Percentiles rank a stretch among this genome's conserved stretches.
Evolutionary conservation across 2,329 filamentous ascomycete species (phyloP).

Genomic region (Aspergillus niger): DNA sequence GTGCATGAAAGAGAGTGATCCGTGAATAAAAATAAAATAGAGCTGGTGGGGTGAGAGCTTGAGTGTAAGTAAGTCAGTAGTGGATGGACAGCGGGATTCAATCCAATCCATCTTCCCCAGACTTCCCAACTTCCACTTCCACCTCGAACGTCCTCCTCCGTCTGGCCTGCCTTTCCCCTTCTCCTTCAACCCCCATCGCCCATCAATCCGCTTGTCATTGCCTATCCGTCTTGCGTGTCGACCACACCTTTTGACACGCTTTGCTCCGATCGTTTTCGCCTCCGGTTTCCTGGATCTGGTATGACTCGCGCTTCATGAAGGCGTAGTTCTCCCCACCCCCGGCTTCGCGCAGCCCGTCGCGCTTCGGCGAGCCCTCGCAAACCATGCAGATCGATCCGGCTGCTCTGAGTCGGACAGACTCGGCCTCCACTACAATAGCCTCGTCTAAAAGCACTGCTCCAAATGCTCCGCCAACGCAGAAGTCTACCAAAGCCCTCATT

Average conservation of each 20-base stretch:
- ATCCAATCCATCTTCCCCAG: not conserved
- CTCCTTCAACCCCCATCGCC: constrained; percentile 30
- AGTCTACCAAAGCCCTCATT: constrained; percentile 53
- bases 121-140: not conserved
- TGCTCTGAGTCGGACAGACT: constrained; percentile 47
- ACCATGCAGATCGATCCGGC: constrained; percentile 51
- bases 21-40: no score
- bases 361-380: constrained; percentile 32
- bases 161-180: constrained; percentile 9
- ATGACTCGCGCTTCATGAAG: constrained; percentile 40
- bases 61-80: no score
- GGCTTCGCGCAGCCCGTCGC: constrained; percentile 46
- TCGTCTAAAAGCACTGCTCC: constrained; percentile 35
- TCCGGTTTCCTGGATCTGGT: constrained; percentile 14
- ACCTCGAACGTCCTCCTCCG: not conserved
- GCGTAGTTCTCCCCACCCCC: constrained; percentile 36
- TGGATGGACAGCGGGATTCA: not conserved
- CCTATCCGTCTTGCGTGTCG: constrained; percentile 7
- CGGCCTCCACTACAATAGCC: constrained; percentile 35
- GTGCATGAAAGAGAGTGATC: no score
- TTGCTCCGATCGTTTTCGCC: constrained; percentile 14
- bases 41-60: no score
- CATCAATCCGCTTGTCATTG: constrained; percentile 22
- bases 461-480: constrained; percentile 40
- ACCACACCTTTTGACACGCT: constrained; percentile 2